Conservation (phyloP, 192 early-diverging fungal species). For the Umbelopsis isabellina region DNA sequence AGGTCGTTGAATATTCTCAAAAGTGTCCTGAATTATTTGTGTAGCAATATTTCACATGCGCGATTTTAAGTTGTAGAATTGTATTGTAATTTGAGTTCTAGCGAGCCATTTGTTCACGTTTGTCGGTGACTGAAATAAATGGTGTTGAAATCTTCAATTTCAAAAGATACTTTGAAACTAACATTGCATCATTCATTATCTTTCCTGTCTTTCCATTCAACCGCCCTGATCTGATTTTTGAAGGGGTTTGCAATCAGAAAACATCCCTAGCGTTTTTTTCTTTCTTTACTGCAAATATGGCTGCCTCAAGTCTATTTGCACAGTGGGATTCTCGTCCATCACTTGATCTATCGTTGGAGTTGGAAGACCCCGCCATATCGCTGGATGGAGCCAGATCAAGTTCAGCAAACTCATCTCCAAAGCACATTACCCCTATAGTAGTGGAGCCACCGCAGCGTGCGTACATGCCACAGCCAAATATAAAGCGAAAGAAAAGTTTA, state of each 20-base stretch:
- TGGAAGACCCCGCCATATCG: neutral
- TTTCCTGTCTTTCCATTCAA: conserved; percentile 4
- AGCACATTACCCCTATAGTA: neutral
- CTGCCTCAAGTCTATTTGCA: conserved; percentile 7
- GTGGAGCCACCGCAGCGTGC: conserved; percentile 10
- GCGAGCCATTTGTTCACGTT: no score
- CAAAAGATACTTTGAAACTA: neutral
- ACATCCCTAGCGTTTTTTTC: neutral
- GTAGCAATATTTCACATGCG: neutral
- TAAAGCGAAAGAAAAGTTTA: conserved; percentile 1
- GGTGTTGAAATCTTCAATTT: neutral
- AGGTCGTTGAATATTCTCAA: conserved; percentile 37
- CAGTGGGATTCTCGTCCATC: neutral
- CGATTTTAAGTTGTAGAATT: no score
- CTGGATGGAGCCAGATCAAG: neutral
- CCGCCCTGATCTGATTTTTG: neutral
- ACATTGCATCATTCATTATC: neutral
- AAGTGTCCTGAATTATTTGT: conserved; percentile 39
- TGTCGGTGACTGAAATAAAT: neutral
- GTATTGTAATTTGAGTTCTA: no score
- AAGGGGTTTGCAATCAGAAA: neutral
- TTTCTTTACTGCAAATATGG: neutral
- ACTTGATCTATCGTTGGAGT: conserved; percentile 8
- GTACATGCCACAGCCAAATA: conserved; percentile 7
- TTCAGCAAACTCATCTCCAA: neutral